phyloP scores from a whole-genome alignment of 768 basidiomycete genomes.

The Tricholoma sp. region DNA sequence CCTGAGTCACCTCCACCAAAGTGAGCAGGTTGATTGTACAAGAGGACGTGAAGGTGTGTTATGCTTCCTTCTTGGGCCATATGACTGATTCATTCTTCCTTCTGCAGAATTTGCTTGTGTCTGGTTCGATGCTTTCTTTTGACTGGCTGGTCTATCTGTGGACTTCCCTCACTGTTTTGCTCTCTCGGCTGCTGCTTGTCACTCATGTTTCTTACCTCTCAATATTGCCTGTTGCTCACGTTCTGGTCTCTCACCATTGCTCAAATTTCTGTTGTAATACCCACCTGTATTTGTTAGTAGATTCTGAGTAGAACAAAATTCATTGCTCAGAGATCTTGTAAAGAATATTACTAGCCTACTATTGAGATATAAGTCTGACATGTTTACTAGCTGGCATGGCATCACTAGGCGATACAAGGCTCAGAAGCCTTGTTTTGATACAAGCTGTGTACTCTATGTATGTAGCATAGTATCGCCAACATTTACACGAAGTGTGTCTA shows the following conservation, averaged over 20 bases:
- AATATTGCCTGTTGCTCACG: neutral
- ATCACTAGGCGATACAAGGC: neutral
- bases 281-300: neutral
- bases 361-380: neutral
- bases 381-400: neutral
- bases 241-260: neutral
- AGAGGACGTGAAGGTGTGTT: no score
- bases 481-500: neutral
- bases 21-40: no score
- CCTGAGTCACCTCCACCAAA: no score
- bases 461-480: neutral
- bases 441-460: no score
- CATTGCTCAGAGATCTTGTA: neutral
- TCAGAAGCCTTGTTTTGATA: neutral
- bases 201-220: neutral
- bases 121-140: no score
- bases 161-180: neutral
- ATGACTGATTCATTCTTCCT: no score
- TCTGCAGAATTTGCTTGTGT: no score
- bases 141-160: neutral
- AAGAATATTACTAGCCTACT: neutral
- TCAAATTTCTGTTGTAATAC: neutral
- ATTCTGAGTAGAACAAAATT: no score
- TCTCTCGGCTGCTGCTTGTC: neutral
- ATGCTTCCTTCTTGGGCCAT: no score